Evolutionary conservation across 805 yeast species (phyloP).

Genomic region (Candida golubevii): DNA sequence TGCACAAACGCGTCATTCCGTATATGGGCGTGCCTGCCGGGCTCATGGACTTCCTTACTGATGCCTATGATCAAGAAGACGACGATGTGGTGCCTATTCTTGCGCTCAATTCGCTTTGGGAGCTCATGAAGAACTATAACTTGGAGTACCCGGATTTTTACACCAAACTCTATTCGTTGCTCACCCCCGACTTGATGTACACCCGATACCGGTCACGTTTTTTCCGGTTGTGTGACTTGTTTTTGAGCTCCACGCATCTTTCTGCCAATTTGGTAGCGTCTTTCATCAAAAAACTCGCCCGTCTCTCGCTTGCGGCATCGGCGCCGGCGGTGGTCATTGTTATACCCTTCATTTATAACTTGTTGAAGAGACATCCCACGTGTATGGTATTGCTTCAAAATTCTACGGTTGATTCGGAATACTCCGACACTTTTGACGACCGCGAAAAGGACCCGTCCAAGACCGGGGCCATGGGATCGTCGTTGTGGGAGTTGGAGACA

Average conservation of each 20-base stretch:
- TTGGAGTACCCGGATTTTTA: conserved; percentile 91
- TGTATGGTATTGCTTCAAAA: conserved; percentile 87
- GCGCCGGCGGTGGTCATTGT: conserved; percentile 86
- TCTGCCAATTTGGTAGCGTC: conserved; percentile 83
- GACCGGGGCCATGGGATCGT: conserved; percentile 77
- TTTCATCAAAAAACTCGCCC: conserved; percentile 76
- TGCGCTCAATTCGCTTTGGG: conserved; percentile 84
- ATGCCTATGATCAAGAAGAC: conserved; percentile 56
- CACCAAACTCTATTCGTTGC: conserved; percentile 71
- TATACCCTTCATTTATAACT: conserved; percentile 87
- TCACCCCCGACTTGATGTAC: conserved; percentile 72
- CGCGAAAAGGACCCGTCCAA: conserved; percentile 68
- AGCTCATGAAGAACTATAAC: conserved; percentile 73
- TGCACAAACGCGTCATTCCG: conserved; percentile 86
- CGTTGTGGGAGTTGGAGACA: conserved; percentile 88
- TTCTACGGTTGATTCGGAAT: conserved; percentile 23
- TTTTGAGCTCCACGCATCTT: conserved; percentile 81
- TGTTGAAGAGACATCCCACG: conserved; percentile 86
- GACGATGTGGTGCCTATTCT: conserved; percentile 60
- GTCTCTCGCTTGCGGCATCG: conserved; percentile 70
- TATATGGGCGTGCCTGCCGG: conserved; percentile 71
- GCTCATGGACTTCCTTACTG: conserved; percentile 91
- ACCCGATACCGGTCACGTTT: conserved; percentile 82
- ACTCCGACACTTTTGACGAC: conserved; percentile 62
- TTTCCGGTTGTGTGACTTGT: conserved; percentile 79